phyloP scores from a whole-genome alignment of 345 rosid species.

The Syzygium grande region DNA sequence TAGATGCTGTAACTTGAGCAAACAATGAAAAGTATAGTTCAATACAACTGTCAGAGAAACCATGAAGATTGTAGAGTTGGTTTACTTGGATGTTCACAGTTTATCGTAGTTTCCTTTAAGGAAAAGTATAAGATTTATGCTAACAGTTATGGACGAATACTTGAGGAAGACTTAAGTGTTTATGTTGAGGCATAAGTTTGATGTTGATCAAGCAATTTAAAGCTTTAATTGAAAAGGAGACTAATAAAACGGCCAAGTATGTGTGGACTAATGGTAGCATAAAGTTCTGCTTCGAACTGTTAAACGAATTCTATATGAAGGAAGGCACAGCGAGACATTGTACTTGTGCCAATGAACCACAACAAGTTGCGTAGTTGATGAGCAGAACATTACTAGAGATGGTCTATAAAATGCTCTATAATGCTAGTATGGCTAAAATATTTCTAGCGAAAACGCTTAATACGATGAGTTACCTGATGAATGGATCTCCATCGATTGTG shows the following conservation, averaged over 20 bases:
- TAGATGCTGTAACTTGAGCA: no score
- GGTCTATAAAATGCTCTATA: neutral
- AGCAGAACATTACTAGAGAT: neutral
- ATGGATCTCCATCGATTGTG: neutral
- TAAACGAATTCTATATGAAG: neutral
- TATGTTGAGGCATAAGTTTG: no score
- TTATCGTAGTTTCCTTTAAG: no score
- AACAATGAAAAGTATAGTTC: no score
- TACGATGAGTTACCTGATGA: neutral
- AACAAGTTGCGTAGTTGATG: neutral
- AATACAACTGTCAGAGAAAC: no score
- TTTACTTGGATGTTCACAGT: no score
- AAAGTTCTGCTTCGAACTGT: neutral
- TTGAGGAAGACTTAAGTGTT: no score
- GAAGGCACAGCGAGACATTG: neutral
- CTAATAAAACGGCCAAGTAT: neutral
- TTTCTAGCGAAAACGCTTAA: neutral
- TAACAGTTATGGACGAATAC: no score
- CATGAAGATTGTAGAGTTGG: no score
- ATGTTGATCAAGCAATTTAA: neutral
- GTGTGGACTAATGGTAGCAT: neutral
- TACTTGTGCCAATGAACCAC: neutral
- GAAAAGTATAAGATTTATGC: no score
- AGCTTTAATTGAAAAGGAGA: neutral
- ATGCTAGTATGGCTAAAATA: neutral